phyloP scores from a whole-genome alignment of 1,284 basidiomycete species.

The Apiotrichum domesticum region DNA sequence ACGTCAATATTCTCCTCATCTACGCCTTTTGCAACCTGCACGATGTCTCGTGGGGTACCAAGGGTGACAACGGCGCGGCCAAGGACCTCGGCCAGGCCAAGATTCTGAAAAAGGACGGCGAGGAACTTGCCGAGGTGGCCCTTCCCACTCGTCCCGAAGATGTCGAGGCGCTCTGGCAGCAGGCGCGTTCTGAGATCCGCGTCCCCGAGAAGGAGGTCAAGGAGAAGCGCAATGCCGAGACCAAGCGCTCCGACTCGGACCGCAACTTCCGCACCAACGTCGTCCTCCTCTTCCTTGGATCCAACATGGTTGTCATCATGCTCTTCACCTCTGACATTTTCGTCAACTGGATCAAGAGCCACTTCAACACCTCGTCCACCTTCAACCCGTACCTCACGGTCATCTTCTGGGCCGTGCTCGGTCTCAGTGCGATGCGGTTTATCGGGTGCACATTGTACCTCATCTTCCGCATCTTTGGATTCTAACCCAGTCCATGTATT shows the following conservation, averaged over 20 bases:
- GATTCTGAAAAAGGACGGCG: conserved; percentile 76
- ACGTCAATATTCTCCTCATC: conserved; percentile 74
- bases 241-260: conserved; percentile 70
- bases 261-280: conserved; percentile 58
- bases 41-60: conserved; percentile 83
- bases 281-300: conserved; percentile 75
- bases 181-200: conserved; percentile 59
- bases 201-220: conserved; percentile 55
- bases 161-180: conserved; percentile 78
- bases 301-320: conserved; percentile 76
- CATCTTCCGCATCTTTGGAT: conserved; percentile 55
- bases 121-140: conserved; percentile 72
- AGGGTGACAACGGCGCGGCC: conserved; percentile 75
- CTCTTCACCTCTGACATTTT: conserved; percentile 75
- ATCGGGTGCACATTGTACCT: conserved; percentile 70
- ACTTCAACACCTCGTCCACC: conserved; percentile 43
- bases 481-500: neutral
- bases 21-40: conserved; percentile 71
- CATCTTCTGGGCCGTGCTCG: conserved; percentile 75
- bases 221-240: conserved; percentile 76
- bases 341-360: conserved; percentile 45
- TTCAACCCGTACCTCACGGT: conserved; percentile 83
- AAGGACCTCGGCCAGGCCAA: conserved; percentile 85
- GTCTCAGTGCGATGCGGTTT: conserved; percentile 70
- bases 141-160: conserved; percentile 73